Percentiles rank a stretch among this genome's conserved stretches.
Conservation (phyloP, 257 asterid genomes). For the Jacaranda mimosifolia region DNA sequence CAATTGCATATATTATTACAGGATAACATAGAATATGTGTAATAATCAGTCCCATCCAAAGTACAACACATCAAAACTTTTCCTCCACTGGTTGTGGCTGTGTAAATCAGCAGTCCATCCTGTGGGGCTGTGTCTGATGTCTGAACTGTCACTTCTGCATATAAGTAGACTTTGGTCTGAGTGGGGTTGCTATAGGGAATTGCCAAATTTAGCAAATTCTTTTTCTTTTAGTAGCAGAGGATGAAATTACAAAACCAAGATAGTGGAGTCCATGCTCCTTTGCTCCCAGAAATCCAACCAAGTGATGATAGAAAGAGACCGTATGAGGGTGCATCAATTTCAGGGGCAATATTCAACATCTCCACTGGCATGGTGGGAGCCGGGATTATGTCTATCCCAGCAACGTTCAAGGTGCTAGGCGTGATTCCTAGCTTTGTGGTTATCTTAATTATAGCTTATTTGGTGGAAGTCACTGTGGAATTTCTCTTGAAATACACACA, state of each 20-base stretch:
- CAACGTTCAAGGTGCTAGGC: conserved; percentile 87
- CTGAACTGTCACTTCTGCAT: neutral
- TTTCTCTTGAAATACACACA: conserved; percentile 74
- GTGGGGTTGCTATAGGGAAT: neutral
- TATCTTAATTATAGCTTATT: conserved; percentile 67
- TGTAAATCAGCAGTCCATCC: neutral
- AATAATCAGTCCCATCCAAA: neutral
- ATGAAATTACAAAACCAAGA: conserved; percentile 51
- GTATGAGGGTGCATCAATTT: conserved; percentile 66
- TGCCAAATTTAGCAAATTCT: neutral
- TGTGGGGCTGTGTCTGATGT: conserved; percentile 6
- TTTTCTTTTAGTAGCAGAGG: neutral
- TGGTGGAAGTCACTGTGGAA: conserved; percentile 95
- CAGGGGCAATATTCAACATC: conserved; percentile 86
- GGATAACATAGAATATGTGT: neutral
- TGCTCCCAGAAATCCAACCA: conserved; percentile 53
- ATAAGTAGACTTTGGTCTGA: neutral
- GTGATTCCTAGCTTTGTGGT: conserved; percentile 81
- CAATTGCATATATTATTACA: neutral
- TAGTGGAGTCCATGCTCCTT: conserved; percentile 55
- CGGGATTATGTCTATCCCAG: conserved; percentile 98
- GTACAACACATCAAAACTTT: neutral
- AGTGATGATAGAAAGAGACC: conserved; percentile 26
- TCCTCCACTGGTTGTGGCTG: neutral
- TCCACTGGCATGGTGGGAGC: conserved; percentile 97